These are phyloP conservation scores for Meripilus lineatus DNA, from an alignment of 1,284 basidiomycete species.

Conservation along the genomic window DNA sequence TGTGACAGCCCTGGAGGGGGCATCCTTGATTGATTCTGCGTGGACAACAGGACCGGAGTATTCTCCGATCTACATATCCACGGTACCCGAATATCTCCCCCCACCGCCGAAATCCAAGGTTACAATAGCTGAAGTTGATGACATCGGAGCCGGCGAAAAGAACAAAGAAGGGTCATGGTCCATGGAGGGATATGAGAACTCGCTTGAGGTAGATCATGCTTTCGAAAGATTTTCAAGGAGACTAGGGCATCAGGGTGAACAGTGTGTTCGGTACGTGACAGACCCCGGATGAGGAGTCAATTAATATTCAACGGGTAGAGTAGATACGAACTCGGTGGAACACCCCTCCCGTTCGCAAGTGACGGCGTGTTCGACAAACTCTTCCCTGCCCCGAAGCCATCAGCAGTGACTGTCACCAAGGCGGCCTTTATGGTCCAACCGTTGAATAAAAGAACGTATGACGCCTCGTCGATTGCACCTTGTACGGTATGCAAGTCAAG, in stretches of 20 bases:
- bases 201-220: conserved; percentile 66
- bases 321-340: conserved; percentile 75
- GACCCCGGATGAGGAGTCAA: no score
- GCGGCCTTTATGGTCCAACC: conserved; percentile 49
- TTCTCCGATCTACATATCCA: conserved; percentile 68
- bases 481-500: conserved; percentile 58
- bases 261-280: conserved; percentile 72
- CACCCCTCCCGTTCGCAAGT: conserved; percentile 68
- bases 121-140: conserved; percentile 33
- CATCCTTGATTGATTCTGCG: conserved; percentile 50
- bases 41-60: conserved; percentile 64
- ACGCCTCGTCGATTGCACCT: conserved; percentile 39
- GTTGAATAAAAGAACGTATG: conserved; percentile 43
- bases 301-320: neutral
- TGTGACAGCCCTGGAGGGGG: conserved; percentile 53
- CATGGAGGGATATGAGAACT: conserved; percentile 74
- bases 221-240: conserved; percentile 78
- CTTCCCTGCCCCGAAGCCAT: conserved; percentile 52
- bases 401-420: conserved; percentile 49
- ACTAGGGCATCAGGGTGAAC: conserved; percentile 61
- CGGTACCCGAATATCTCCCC: conserved; percentile 62
- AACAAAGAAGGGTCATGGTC: conserved; percentile 50
- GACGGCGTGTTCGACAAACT: conserved; percentile 63
- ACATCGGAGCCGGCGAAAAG: conserved; percentile 33
- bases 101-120: conserved; percentile 47